These are phyloP conservation scores for Coprinellus micaceus DNA, from an alignment of 768 basidiomycete genomes.

Conservation along the genomic window DNA sequence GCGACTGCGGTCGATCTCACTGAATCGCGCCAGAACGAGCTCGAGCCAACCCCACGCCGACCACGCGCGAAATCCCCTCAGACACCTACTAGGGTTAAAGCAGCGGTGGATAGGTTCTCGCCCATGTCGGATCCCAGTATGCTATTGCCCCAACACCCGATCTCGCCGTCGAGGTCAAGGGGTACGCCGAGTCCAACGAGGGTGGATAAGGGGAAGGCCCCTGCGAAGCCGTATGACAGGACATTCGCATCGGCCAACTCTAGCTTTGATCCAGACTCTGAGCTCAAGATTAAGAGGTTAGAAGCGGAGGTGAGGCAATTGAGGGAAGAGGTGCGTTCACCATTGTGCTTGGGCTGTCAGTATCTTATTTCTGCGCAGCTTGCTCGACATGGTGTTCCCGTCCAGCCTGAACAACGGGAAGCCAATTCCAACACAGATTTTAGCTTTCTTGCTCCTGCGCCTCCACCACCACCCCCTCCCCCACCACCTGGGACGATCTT, in stretches of 20 bases:
- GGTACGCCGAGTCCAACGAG: not conserved
- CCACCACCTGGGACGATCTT: constrained; percentile 31
- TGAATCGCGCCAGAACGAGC: not conserved
- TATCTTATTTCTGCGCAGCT: too few species aligned
- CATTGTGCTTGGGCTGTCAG: not conserved
- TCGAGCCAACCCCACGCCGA: not conserved
- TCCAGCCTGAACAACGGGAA: constrained; percentile 25
- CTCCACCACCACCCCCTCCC: constrained; percentile 43
- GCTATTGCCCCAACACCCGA: not conserved
- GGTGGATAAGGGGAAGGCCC: not conserved
- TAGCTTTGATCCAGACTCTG: constrained; percentile 16
- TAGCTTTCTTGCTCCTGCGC: constrained; percentile 33
- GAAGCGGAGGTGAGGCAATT: constrained; percentile 63
- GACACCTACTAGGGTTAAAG: constrained; percentile 29
- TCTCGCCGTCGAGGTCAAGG: not conserved
- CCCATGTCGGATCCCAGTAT: constrained; percentile 9
- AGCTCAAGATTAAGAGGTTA: constrained; percentile 44
- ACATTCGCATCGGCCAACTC: not conserved
- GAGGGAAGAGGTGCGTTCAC: constrained; percentile 50
- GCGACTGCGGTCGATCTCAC: constrained; percentile 7
- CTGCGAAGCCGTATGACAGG: not conserved
- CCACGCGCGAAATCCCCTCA: not conserved
- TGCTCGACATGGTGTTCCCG: too few species aligned
- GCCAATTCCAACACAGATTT: not conserved
- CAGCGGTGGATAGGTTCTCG: constrained; percentile 46